phyloP scores from a whole-genome alignment of 768 basidiomycete species.

The Postia placenta region DNA sequence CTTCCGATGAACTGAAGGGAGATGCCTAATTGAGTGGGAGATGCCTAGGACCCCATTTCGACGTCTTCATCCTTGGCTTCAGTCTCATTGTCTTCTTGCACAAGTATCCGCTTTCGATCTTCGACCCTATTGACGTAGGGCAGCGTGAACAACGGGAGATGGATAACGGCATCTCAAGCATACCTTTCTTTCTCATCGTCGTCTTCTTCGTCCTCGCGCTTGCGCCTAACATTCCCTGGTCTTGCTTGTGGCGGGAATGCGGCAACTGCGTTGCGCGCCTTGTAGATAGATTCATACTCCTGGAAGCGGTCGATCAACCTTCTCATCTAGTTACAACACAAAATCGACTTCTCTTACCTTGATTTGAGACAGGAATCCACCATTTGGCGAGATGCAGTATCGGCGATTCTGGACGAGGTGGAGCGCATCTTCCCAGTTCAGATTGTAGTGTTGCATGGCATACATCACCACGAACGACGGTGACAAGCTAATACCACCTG shows the following conservation, averaged over 20 bases:
- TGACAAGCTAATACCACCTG: conserved; percentile 83
- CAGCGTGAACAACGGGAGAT: not conserved
- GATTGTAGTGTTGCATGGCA: conserved; percentile 78
- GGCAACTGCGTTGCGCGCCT: conserved; percentile 65
- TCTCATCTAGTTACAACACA: not conserved
- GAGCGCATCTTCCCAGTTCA: conserved; percentile 85
- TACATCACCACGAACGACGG: conserved; percentile 92
- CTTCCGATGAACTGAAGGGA: not conserved
- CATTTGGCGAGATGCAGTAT: conserved; percentile 91
- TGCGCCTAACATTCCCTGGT: conserved; percentile 49
- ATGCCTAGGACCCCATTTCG: conserved; percentile 23
- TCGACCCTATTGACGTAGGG: conserved; percentile 25
- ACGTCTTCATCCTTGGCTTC: conserved; percentile 25
- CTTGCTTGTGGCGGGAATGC: conserved; percentile 47
- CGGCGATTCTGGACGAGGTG: conserved; percentile 86
- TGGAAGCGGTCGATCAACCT: conserved; percentile 25
- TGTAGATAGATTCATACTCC: conserved; percentile 94
- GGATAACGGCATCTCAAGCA: not conserved
- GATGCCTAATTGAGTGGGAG: not conserved
- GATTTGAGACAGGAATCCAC: conserved; percentile 87
- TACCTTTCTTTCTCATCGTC: conserved; percentile 44
- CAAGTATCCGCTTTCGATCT: conserved; percentile 38
- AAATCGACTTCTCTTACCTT: conserved; percentile 46
- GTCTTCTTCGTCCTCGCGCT: conserved; percentile 66
- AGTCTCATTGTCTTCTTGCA: conserved; percentile 30